A percentile compares a stretch with the other conserved stretches of the same genome.
These are phyloP conservation scores for Microcos paniculata DNA, from an alignment of 345 rosid species.

Conservation along the genomic window DNA sequence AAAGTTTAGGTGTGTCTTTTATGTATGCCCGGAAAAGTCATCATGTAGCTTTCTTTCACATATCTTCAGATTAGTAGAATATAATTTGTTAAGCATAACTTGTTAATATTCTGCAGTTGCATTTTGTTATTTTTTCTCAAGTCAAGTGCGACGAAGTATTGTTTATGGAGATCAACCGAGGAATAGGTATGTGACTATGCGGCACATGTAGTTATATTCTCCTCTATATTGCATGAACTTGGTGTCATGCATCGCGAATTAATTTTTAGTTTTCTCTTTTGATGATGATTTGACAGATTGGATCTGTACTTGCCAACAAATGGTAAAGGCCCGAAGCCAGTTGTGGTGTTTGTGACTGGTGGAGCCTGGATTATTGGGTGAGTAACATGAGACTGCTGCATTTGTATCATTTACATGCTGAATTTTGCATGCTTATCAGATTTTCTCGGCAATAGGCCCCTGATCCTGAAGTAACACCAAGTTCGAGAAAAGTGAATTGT, in stretches of 20 bases:
- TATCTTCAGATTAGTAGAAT: background rate
- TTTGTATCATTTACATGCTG: background rate
- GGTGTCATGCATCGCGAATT: background rate
- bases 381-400: conserved; percentile 27
- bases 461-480: background rate
- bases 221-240: background rate
- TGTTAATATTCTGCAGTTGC: conserved; percentile 62
- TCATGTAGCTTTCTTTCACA: background rate
- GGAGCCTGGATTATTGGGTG: conserved; percentile 99
- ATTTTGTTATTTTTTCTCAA: conserved; percentile 77
- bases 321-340: conserved; percentile 71
- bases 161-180: conserved; percentile 96
- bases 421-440: background rate
- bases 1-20: background rate
- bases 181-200: conserved; percentile 56
- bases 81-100: background rate
- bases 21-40: background rate
- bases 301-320: conserved; percentile 79
- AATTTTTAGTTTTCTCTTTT: background rate
- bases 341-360: conserved; percentile 90
- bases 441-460: background rate
- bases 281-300: conserved; percentile 45
- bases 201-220: background rate
- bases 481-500: background rate
- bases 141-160: conserved; percentile 69